Evolutionary conservation across 2,329 filamentous ascomycete genomes (phyloP).

Genomic region (Aspergillus sp.): DNA sequence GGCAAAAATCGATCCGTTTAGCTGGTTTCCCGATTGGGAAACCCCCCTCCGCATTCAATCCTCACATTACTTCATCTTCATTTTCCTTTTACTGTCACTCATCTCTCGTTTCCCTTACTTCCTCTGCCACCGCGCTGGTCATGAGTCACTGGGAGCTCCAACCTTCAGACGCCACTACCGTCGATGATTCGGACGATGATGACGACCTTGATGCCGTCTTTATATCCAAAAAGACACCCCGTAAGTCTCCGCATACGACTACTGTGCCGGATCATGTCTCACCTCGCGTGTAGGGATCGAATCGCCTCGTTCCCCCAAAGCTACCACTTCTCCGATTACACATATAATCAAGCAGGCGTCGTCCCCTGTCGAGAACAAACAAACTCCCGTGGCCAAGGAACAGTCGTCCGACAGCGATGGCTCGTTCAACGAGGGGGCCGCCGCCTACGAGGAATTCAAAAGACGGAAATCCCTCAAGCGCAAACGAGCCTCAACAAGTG

Average conservation of each 20-base stretch:
- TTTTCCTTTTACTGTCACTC: not conserved
- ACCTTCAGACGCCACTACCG: conserved; percentile 24
- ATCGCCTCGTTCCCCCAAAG: not conserved
- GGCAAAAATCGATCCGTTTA: conserved; percentile 9
- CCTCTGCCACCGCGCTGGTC: conserved; percentile 6
- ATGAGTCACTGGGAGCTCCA: conserved; percentile 28
- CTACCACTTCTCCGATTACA: conserved; percentile 1
- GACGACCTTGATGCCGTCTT: conserved; percentile 46
- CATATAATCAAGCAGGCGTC: conserved; percentile 7
- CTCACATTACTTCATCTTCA: conserved; percentile 9
- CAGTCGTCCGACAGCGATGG: conserved; percentile 26
- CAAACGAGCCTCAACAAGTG: conserved; percentile 51
- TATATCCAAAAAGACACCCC: conserved; percentile 8
- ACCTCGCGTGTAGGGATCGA: conserved; percentile 8
- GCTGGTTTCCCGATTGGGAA: conserved; percentile 8
- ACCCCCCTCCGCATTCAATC: conserved; percentile 8
- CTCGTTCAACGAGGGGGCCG: conserved; percentile 39
- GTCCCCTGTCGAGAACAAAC: conserved; percentile 13
- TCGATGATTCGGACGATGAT: conserved; percentile 30
- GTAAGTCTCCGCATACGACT: conserved; percentile 12
- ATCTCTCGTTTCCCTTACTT: not conserved
- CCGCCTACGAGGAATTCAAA: conserved; percentile 63
- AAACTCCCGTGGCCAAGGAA: conserved; percentile 17
- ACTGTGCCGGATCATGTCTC: conserved; percentile 8
- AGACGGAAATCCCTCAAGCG: conserved; percentile 56